These are phyloP conservation scores for Pichia sp. DNA, from an alignment of 1,139 yeast species.

Conservation along the genomic window DNA sequence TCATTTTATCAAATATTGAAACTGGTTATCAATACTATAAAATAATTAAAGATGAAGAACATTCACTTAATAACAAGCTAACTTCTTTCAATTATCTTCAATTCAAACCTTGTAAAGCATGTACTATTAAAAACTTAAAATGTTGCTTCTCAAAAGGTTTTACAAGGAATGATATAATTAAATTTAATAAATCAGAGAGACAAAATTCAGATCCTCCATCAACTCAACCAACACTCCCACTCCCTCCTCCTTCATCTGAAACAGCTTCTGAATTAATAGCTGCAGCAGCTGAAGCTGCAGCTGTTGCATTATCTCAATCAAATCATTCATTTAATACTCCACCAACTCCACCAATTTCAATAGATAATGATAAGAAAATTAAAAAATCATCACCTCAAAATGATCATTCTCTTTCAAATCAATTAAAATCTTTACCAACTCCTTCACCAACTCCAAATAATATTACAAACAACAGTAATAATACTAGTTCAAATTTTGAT, in stretches of 20 bases:
- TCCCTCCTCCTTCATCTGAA: too few relatives aligned
- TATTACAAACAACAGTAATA: too few relatives aligned
- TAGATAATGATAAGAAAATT: neutral
- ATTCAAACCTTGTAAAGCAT: slow-evolving; percentile 44
- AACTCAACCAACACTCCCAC: slow-evolving; percentile 1
- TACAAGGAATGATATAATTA: slow-evolving; percentile 48
- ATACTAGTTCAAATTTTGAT: neutral
- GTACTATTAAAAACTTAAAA: slow-evolving; percentile 36
- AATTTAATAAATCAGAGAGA: slow-evolving; percentile 26
- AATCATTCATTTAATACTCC: neutral
- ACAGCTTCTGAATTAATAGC: too few relatives aligned
- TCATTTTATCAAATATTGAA: slow-evolving; percentile 17
- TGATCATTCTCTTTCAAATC: neutral
- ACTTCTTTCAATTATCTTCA: slow-evolving; percentile 32
- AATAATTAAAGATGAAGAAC: slow-evolving; percentile 18
- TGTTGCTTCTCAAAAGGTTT: slow-evolving; percentile 54
- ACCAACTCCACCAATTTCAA: neutral
- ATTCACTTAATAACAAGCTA: slow-evolving; percentile 13
- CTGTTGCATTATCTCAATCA: too few relatives aligned
- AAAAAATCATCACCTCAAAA: neutral
- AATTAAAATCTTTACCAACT: slow-evolving; percentile 7
- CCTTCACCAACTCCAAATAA: slow-evolving; percentile 10
- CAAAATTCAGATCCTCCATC: neutral
- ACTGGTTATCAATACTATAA: slow-evolving; percentile 25
- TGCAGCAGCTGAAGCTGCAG: too few relatives aligned